Conservation (phyloP, 2,329 filamentous ascomycete species). For the Penicillium sp. region DNA sequence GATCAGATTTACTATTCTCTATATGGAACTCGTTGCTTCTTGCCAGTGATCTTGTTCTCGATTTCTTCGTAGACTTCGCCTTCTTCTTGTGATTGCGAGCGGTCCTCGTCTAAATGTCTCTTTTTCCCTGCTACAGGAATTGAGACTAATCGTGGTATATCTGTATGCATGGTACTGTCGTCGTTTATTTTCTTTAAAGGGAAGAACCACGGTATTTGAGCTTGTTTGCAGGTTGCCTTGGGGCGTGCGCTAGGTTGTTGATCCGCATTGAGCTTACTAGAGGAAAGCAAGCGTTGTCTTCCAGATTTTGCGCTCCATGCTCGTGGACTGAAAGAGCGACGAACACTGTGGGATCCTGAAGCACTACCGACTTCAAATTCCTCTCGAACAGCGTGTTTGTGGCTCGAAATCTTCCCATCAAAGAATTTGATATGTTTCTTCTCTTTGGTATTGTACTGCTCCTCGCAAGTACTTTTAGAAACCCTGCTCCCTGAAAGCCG, state of each 20-base stretch:
- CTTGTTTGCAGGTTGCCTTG: background rate
- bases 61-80: slow-evolving; percentile 12
- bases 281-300: background rate
- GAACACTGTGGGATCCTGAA: background rate
- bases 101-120: background rate
- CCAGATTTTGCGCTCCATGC: slow-evolving; percentile 1
- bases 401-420: background rate
- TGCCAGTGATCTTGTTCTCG: slow-evolving; percentile 11
- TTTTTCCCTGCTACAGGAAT: background rate
- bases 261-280: background rate
- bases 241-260: background rate
- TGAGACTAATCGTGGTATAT: background rate
- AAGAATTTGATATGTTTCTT: background rate
- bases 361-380: background rate
- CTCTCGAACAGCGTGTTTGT: background rate
- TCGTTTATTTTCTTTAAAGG: background rate
- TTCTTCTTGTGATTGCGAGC: slow-evolving; percentile 6
- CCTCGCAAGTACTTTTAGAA: background rate
- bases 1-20: background rate
- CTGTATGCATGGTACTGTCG: background rate
- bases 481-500: background rate
- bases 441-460: background rate
- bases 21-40: slow-evolving; percentile 8
- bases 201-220: background rate
- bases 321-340: slow-evolving; percentile 5